Evolutionary conservation across 129 eudicot species (phyloP), one percentile per base, ranked within the genome.

Genomic region (Kitagawia praeruptora): DNA sequence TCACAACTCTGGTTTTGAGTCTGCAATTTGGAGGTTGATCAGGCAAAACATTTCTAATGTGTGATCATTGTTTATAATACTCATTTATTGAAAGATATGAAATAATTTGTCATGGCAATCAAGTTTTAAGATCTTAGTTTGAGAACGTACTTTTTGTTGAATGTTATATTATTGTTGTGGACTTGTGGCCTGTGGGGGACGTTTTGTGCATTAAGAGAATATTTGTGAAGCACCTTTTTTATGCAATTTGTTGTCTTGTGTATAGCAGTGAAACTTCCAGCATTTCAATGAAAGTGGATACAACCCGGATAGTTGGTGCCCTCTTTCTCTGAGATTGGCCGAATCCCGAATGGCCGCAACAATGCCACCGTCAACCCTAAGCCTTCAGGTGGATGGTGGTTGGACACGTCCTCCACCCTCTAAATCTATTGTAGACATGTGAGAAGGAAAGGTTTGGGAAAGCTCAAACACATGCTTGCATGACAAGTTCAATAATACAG

Each of bases 361-460:
- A 23, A 42, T 8, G 81, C 81, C 81, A 41, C 31, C 74, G 74
- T 64, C 81, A 78, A 38, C 75, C 61, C 47, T 48, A 27, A 61
- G 11, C 16, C 11, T 7, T 8, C 25, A 42, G 70, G 45, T 49
- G 78, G 78, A 73, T 42, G 54, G 44, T 46, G 23, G 34, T 11
- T 48, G 23, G 74, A 56, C 78, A 80, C 78, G 61, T 56, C 83
- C 56, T 39, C 44, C 16, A 15, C 48, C 61, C 13, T 58, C 18
- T 73, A 27, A n/a, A 72, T 80, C 78, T 74, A 15, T 1, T 71
- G 70, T 28, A 70, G 70, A 64, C 37, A 78, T 8, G 66, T 10
- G 82, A 80, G 31, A 73, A 38, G 71, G 72, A 80, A 40, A 40
- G 73, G 58, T 39, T 16, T 70, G 70, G 82, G 64, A 39, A 73